Evolutionary conservation across 495 filamentous ascomycete species (phyloP).

Genomic region (Trichoderma virens): DNA sequence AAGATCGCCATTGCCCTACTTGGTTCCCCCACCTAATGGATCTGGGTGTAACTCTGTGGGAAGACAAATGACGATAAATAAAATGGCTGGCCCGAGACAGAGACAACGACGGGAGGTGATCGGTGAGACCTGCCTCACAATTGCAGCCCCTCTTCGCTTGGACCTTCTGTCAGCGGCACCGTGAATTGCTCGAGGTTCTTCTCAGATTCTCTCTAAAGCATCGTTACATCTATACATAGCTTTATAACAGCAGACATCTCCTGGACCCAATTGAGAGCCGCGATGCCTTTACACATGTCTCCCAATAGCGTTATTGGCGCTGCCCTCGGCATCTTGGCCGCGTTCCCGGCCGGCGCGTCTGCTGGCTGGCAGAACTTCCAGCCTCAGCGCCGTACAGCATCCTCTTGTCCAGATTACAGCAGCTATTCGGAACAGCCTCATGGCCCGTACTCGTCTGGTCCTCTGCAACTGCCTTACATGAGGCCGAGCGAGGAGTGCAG

Average conservation of each 20-base stretch:
- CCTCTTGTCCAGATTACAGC: constrained; percentile 46
- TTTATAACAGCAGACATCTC: too few species aligned
- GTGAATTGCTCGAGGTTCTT: background rate
- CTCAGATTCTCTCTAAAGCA: background rate
- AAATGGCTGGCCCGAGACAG: background rate
- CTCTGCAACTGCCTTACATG: constrained; percentile 45
- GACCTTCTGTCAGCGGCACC: background rate
- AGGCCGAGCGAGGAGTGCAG: constrained; percentile 50
- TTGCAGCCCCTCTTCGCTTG: background rate
- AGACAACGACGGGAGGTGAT: background rate
- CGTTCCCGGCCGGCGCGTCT: background rate
- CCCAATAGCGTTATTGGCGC: background rate
- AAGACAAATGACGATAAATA: background rate
- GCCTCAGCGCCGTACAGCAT: background rate
- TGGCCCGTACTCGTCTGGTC: constrained; percentile 36
- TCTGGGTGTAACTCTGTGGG: background rate
- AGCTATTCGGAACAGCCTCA: constrained; percentile 39
- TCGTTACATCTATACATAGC: too few species aligned
- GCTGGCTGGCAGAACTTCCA: background rate
- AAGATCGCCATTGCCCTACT: background rate
- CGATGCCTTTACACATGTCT: background rate
- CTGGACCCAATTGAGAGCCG: background rate
- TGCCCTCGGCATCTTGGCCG: background rate
- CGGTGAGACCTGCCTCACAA: constrained; percentile 1
- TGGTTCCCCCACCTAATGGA: background rate